Evolutionary conservation across 495 filamentous ascomycete genomes (phyloP), one percentile per base, ranked within the genome.

Genomic region (Rhizodiscina lignyota): DNA sequence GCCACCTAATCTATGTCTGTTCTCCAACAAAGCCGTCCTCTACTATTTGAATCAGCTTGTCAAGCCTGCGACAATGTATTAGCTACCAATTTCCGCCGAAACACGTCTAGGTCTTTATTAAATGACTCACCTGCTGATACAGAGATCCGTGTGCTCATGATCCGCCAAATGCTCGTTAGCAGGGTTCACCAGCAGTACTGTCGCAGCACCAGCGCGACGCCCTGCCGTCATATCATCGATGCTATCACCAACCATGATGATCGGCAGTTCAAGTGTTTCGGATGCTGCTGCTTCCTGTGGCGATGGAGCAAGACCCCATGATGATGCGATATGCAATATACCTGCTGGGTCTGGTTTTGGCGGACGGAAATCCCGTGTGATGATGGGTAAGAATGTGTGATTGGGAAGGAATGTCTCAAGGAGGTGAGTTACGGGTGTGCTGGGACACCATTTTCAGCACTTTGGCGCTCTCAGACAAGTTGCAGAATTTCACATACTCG

Each of bases 191-290:
- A 97, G 65, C 50, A 97, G 54, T 32, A 94, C 84, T 4, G 89
- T 94, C 18, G 83, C 83, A 5, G 86, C 80, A 3, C 87, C 87
- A 6, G 89, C 89, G 30, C 61, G 63, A 42, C 77, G 68, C 0
- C 89, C 89, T 4, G 89, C 81, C 16, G 79, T 83, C 70, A 97
- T 85, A 52, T 97, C 89, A 50, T 97, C 89, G 35, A 91, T 69
- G 35, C 77, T 84, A 49, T 97, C 87, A 4, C 87, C 87, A 10
- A 86, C 71, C 73, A 67, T 74, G 31, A 72, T 70, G 50, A 77
- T 22, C 4, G 41, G 41, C 18, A 48, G 24, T 17, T 27, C 38
- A 27, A n/a, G 18, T 40, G n/a, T n/a, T n/a, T n/a, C n/a, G 24
- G 8, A 8, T 27, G 24, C 24, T 27, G 24, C 24, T 8, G 8